A percentile compares a stretch with the other conserved stretches of the same genome.
phyloP scores from a whole-genome alignment of 352 stramenopile genomes.

The Globisporangium irregulare region DNA sequence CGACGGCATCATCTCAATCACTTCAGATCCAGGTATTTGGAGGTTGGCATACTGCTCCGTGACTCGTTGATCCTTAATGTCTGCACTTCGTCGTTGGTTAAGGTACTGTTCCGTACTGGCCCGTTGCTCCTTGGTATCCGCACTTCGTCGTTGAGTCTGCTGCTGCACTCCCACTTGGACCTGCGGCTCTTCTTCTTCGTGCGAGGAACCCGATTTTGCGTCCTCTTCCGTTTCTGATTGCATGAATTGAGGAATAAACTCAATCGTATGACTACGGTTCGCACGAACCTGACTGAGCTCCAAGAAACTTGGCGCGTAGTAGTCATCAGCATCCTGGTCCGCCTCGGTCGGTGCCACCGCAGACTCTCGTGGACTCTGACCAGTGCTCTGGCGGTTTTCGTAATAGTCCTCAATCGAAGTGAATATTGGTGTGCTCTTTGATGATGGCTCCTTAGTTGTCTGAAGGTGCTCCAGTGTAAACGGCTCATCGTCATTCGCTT shows the following conservation, averaged over 20 bases:
- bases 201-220: neutral
- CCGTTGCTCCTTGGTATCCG: neutral
- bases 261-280: conserved; percentile 21
- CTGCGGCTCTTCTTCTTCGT: neutral
- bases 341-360: neutral
- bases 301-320: conserved; percentile 14
- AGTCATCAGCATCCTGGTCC: conserved; percentile 10
- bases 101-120: neutral
- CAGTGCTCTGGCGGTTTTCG: conserved; percentile 2
- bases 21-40: conserved; percentile 8
- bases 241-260: conserved; percentile 21
- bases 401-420: neutral
- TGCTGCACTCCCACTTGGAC: neutral
- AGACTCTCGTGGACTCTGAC: conserved; percentile 1
- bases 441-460: neutral
- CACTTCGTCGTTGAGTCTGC: neutral
- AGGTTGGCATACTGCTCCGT: conserved; percentile 15
- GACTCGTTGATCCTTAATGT: neutral
- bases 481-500: conserved; percentile 15
- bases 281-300: conserved; percentile 19
- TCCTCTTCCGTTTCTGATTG: neutral
- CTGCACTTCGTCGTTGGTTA: neutral
- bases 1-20: conserved; percentile 11
- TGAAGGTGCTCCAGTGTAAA: conserved; percentile 19
- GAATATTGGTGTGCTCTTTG: neutral